Conservation (phyloP, 2,329 filamentous ascomycete species). For the Venturia oleaginea region DNA sequence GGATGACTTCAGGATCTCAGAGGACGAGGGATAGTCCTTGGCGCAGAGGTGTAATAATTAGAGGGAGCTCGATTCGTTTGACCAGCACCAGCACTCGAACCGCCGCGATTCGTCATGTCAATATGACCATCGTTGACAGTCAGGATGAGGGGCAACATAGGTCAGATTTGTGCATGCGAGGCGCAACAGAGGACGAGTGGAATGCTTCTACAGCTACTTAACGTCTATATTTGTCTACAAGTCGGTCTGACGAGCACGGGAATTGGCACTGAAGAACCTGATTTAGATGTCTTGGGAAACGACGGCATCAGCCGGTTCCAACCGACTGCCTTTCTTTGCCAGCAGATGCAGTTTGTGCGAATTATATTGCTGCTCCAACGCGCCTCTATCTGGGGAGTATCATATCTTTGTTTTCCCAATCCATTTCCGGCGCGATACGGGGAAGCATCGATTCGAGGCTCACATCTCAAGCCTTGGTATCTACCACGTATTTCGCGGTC, state of each 20-base stretch:
- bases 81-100: slow-evolving; percentile 10
- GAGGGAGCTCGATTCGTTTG: not conserved
- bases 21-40: not conserved
- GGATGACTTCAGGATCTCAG: not conserved
- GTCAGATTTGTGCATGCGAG: not conserved
- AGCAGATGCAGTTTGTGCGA: not conserved
- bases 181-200: not conserved
- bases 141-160: not conserved
- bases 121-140: not conserved
- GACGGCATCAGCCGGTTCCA: not conserved
- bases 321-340: not conserved
- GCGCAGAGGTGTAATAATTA: not conserved
- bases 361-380: not conserved
- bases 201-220: not conserved
- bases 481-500: not conserved
- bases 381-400: not conserved
- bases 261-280: slow-evolving; percentile 1
- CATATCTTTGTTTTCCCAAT: no score
- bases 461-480: not conserved
- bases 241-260: not conserved
- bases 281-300: not conserved
- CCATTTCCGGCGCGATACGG: not conserved
- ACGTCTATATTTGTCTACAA: not conserved
- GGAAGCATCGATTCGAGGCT: not conserved
- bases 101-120: not conserved